A percentile compares a stretch with the other conserved stretches of the same genome.
Conservation (phyloP, 192 early-diverging fungal species). For the Backusella australiensis region DNA sequence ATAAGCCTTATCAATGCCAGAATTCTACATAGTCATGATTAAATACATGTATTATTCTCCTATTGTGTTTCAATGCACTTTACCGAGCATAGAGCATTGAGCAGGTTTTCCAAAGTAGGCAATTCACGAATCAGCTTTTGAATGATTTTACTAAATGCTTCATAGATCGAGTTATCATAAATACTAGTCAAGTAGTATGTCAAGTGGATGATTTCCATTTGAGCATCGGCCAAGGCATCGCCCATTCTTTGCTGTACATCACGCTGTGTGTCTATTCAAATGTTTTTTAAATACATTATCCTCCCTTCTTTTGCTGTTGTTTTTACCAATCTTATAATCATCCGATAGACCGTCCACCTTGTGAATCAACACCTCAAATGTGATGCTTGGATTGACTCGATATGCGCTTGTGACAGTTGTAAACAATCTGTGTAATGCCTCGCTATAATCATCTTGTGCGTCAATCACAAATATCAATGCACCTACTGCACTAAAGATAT, state of each 20-base stretch:
- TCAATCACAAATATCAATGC: conserved; percentile 94
- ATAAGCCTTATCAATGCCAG: conserved; percentile 95
- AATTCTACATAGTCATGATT: conserved; percentile 56
- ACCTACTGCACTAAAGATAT: conserved; percentile 68
- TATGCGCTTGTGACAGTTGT: conserved; percentile 73
- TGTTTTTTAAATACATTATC: neutral
- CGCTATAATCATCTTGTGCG: conserved; percentile 89
- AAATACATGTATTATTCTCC: no score
- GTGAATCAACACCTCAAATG: conserved; percentile 94
- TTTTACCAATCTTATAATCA: conserved; percentile 88
- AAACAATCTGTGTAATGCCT: conserved; percentile 72
- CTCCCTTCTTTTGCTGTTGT: neutral
- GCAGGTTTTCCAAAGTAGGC: conserved; percentile 82
- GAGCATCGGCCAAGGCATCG: conserved; percentile 80
- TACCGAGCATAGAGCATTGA: conserved; percentile 94
- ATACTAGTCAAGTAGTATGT: conserved; percentile 90
- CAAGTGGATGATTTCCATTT: conserved; percentile 73
- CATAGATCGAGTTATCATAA: conserved; percentile 91
- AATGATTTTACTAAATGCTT: conserved; percentile 92
- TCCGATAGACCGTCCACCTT: conserved; percentile 96
- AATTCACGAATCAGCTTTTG: conserved; percentile 87
- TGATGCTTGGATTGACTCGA: conserved; percentile 77
- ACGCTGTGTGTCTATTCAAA: conserved; percentile 75
- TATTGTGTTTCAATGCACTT: neutral
- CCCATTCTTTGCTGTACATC: conserved; percentile 91